phyloP scores from a whole-genome alignment of 2,329 filamentous ascomycete genomes.

The Neoarthrinium moseri region DNA sequence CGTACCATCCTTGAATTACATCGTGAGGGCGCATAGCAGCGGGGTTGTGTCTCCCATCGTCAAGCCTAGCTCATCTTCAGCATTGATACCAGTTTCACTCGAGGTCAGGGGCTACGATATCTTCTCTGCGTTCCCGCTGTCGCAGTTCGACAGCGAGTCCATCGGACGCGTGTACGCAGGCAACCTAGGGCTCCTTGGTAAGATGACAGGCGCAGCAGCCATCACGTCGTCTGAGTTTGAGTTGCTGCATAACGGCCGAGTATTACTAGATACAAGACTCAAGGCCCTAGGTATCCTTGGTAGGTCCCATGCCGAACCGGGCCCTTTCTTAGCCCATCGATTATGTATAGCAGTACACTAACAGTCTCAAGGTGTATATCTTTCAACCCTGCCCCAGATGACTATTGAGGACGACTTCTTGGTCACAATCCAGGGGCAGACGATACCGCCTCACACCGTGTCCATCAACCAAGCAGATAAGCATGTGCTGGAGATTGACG shows the following conservation, averaged over 20 bases:
- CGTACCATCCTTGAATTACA: slow-evolving; percentile 55
- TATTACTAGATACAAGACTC: slow-evolving; percentile 66
- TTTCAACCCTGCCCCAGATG: slow-evolving; percentile 65
- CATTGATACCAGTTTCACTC: slow-evolving; percentile 63
- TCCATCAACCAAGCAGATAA: slow-evolving; percentile 48
- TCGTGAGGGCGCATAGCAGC: slow-evolving; percentile 70
- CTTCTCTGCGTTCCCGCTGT: slow-evolving; percentile 69
- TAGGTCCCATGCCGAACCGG: slow-evolving; percentile 29
- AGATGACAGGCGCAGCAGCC: slow-evolving; percentile 87
- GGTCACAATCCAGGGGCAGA: slow-evolving; percentile 69
- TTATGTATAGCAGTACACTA: slow-evolving; percentile 7
- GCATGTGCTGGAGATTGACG: slow-evolving; percentile 73
- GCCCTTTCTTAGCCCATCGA: background rate
- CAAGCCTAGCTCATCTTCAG: slow-evolving; percentile 37
- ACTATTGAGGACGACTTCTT: slow-evolving; percentile 67
- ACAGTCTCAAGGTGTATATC: slow-evolving; percentile 62
- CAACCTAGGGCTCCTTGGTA: slow-evolving; percentile 75
- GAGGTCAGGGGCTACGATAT: slow-evolving; percentile 74
- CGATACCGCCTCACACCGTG: slow-evolving; percentile 68
- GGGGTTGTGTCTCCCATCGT: slow-evolving; percentile 60
- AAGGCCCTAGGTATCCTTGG: slow-evolving; percentile 79
- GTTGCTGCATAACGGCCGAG: slow-evolving; percentile 51
- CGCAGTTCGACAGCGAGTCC: slow-evolving; percentile 48
- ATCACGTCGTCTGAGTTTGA: slow-evolving; percentile 63
- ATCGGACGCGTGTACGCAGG: slow-evolving; percentile 53